Evolutionary conservation across 2,329 filamentous ascomycete species (phyloP), one percentile per base, ranked within the genome.

Genomic region (Coleophoma crateriformis): DNA sequence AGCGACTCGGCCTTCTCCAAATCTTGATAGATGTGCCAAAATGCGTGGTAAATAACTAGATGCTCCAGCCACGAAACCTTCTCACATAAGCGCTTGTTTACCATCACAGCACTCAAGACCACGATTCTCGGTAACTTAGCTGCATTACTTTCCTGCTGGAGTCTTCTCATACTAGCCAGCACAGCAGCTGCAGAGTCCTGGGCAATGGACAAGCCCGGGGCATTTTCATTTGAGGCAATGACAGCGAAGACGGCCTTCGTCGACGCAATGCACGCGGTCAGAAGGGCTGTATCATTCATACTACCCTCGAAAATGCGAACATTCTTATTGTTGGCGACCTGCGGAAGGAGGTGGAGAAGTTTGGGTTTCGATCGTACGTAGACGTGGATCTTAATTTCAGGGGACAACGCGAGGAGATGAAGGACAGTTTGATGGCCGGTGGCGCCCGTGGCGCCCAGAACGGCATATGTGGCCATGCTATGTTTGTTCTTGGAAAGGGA

Each of bases 341-440:
- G 57, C 1, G 73, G 72, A 2, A 70, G 10, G 4, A 67, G 48
- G 0, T 47, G 50, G 3, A 56, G 14, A 3, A 77, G 66, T 54
- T 76, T 76, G 8, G 60, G 27, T 14, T 58, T 52, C 55, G 68
- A 69, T 50, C 73, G 74, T 49, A 71, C 73, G 60, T 71, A 77
- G 17, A 69, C 72, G 49, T 71, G 54, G 50, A 77, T 61, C 4
- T 54, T 52, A 33, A 48, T 56, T 8, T 64, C 34, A 7, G 27
- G 27, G 0, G 66, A 61, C 1, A 47, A 46, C 11, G 61, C 45
- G 4, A 75, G 64, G 2, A 77, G 64, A 35, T 62, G 63, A 19
- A 67, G 43, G 35, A 77, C 63, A 27, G 77, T 61, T 2, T 69
- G 65, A 1, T 55, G 62, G 47, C 74, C 74, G 38, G 64, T 68